Conservation (phyloP, 2,329 filamentous ascomycete species). For the Monilinia polystroma region DNA sequence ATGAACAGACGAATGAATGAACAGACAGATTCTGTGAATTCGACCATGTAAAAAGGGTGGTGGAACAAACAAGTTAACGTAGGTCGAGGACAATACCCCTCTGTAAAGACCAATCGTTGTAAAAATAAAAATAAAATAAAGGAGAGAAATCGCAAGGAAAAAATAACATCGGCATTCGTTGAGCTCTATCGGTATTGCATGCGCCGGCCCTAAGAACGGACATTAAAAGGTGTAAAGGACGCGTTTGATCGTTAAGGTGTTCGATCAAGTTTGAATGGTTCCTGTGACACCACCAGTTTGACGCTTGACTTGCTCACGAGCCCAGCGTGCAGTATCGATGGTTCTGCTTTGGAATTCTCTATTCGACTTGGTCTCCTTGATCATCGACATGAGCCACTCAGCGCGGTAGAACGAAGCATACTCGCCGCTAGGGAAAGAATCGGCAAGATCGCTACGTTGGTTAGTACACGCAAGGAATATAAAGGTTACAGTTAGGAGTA, state of each 20-base stretch:
- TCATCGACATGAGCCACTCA: slow-evolving; percentile 86
- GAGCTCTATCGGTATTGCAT: slow-evolving; percentile 33
- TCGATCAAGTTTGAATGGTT: slow-evolving; percentile 39
- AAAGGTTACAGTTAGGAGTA: slow-evolving; percentile 24
- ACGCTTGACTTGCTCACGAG: slow-evolving; percentile 94
- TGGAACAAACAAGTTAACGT: slow-evolving; percentile 25
- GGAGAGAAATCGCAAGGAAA: slow-evolving; percentile 26
- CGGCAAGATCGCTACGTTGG: slow-evolving; percentile 75
- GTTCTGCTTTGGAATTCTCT: slow-evolving; percentile 83
- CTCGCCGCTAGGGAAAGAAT: slow-evolving; percentile 89
- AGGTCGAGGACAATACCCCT: slow-evolving; percentile 42
- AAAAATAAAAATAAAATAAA: slow-evolving; percentile 29
- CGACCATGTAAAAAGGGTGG: slow-evolving; percentile 3
- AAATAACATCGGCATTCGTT: slow-evolving; percentile 26
- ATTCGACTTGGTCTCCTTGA: slow-evolving; percentile 88
- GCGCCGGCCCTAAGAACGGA: slow-evolving; percentile 33
- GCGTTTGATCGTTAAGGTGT: slow-evolving; percentile 22
- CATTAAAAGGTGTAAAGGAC: slow-evolving; percentile 35
- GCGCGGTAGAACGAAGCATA: slow-evolving; percentile 80
- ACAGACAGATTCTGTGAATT: slow-evolving; percentile 19
- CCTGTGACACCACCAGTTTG: slow-evolving; percentile 60
- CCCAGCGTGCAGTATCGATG: slow-evolving; percentile 94
- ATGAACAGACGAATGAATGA: slow-evolving; percentile 5
- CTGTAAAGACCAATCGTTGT: slow-evolving; percentile 34
- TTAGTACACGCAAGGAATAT: slow-evolving; percentile 25